Evolutionary conservation across 75 land plant species (phyloP), one percentile per base, ranked within the genome.

Genomic region (Gnetum montanum): DNA sequence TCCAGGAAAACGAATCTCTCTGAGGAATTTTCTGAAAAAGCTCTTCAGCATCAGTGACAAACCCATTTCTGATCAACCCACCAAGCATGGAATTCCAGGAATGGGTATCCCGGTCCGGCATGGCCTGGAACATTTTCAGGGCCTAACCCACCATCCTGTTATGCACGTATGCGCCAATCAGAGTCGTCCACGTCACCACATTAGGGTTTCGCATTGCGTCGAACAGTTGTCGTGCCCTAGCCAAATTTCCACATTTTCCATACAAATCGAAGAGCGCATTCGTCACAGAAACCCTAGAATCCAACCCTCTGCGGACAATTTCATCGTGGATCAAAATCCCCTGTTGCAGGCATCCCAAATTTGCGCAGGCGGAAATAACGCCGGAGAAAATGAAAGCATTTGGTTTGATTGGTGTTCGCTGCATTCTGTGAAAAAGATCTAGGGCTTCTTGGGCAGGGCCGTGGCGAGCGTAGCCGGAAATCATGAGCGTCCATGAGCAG

Each of bases 111-210:
- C 25, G 28, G 19, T 45, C 8, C 0, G 59, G 57, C 70, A 68
- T 62, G 13, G 16, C 16, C 25, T 62, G 28, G 24, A 64, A 68
- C 19, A 68, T 48, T 8, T 19, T 15, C 10, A 68, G 33, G 11
- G 70, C 69, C 33, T 62, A 58, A 12, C 49, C 51, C 16, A 18
- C 18, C 10, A 22, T 8, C 8, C 60, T 65, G 20, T 13, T 28
- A 11, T 38, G 65, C 8, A 30, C 31, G 31, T 61, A 67, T 2
- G 71, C 75, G 2, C 35, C 10, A 24, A 72, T 47, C 34, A 72
- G 45, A 4, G 71, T 28, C 29, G 51, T 67, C 75, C 75, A 72
- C n/a, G 66, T 30, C 10, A 72, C 43, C 3, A 43, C 65, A 61
- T 61, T 62, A 22, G 54, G 65, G 2, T 54, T 29, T 10, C 49